Conservation (phyloP, 202 grass and related monocot genomes). For the Schoenoplectus tabernaemontani region DNA sequence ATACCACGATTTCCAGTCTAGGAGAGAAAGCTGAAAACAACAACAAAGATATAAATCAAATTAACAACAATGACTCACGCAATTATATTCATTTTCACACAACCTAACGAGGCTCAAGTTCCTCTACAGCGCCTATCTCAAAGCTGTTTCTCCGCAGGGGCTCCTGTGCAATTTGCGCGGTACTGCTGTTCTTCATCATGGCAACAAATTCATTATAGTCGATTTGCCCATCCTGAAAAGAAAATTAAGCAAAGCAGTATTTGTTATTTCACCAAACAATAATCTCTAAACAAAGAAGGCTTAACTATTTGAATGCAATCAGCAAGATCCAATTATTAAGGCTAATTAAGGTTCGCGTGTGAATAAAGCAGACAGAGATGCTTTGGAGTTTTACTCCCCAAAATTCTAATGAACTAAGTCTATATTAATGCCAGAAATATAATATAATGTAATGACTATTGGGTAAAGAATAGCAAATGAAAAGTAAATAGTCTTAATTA, state of each 20-base stretch:
- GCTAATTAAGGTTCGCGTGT: not conserved
- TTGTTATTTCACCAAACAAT: not conserved
- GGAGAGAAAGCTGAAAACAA: not conserved
- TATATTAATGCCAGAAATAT: not conserved
- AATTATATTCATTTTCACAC: slow-evolving; percentile 30
- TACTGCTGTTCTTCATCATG: slow-evolving; percentile 66
- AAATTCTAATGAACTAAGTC: not conserved
- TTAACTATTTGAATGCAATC: not conserved
- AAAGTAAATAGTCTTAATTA: not conserved
- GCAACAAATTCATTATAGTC: slow-evolving; percentile 75
- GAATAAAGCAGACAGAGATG: not conserved
- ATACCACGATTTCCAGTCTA: not conserved
- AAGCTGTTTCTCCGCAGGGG: slow-evolving; percentile 41
- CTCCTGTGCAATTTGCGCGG: slow-evolving; percentile 30
- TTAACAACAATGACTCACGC: slow-evolving; percentile 4
- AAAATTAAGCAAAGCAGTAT: slow-evolving; percentile 14
- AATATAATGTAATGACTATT: not conserved
- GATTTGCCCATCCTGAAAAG: slow-evolving; percentile 78
- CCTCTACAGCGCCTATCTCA: slow-evolving; percentile 57
- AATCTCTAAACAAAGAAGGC: not conserved
- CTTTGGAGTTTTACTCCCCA: not conserved
- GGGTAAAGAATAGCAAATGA: not conserved
- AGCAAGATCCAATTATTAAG: not conserved
- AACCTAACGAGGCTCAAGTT: slow-evolving; percentile 49
- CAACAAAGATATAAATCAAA: slow-evolving; percentile 12